Base-by-base conservation (phyloP, 176 grass and related monocot genomes). In the Poa annua region DNA sequence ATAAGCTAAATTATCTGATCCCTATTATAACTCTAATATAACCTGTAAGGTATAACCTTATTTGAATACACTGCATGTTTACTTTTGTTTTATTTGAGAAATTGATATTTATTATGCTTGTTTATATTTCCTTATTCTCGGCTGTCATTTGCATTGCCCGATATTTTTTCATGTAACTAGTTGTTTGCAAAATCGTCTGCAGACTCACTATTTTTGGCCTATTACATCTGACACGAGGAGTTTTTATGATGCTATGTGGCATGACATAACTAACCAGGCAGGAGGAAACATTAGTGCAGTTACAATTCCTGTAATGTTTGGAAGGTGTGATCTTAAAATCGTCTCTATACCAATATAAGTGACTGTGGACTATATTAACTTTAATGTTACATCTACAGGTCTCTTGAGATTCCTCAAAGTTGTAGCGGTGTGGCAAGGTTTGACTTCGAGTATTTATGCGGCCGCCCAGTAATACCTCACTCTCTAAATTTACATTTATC, bases 261-360 rank as follows among this genome's bases (percentile, higher is more conserved):
- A 67, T 54, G 89, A 85, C 29, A 65, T 91, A 82, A 83, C 62
- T 44, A 83, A 68, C 17, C 20, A 88, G 88, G 57, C 61, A 77
- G 91, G 87, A 80, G 84, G 57, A 50, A 49, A 71, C 57, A 77
- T 91, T 81, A 78, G 38, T 75, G 72, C 89, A 12, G 83, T 84
- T 55, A 81, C 79, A 63, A 90, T 98, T 88, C 82, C 90, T 24
- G 96, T 98, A 72, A 98, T 98, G 96, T 98, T 98, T 79, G 96
- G 96, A 80, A 95, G 96, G 96, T 95, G 39, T 80, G 74, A 57
- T 17, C 84, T 34, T 48, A 49, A 56, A 34, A 74, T n/a, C 48
- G 80, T 86, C 19, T 86, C 34, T 71, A 42, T 72, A 52, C 24
- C 34, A 24, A 57, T 77, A 33, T 72, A 89, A 66, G 85, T 36